Evolutionary conservation across 176 grass and related monocot species (phyloP), one percentile per base, ranked within the genome.

Genomic region (Raddia guianensis): DNA sequence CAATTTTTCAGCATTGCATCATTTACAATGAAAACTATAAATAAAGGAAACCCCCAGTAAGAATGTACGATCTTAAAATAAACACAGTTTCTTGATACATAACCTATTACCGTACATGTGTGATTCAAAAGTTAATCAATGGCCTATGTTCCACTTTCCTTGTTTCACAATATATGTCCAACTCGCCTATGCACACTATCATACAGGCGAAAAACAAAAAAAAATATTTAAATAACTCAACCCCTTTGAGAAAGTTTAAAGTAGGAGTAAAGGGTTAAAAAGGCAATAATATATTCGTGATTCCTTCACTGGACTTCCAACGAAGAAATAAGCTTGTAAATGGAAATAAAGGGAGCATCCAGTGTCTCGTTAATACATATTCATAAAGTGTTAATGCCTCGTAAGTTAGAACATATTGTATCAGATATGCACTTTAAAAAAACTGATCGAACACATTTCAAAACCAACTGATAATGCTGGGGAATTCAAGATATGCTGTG

Each of bases 21-120:
- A 74, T 71, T 21, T 80, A 64, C 3, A 20, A 53, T 12, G 19
- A 40, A 53, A 27, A 64, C 33, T 3, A 82, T 10, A n/a, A 2
- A 82, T 12, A 35, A 55, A 80, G 42, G 7, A 34, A 83, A 54
- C 7, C 45, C 15, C 2, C 2, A 16, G 50, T 40, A 71, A 49
- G 43, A 69, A 32, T 9, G 2, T 44, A 80, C 59, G 15, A 19
- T 49, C 58, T 32, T 59, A 86, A 74, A 80, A 16, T 35, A 2
- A 80, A 73, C 37, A 86, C 32, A 48, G n/a, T 61, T 51, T 60
- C 43, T 51, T 62, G 21, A 53, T 19, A 66, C 19, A 13, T 33
- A 69, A 78, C 53, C 53, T 14, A 42, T 1, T 53, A 75, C 12
- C 62, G 45, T 44, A 45, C 63, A 21, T 55, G 73, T 20, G 8